These are phyloP conservation scores for Eucalyptus pauciflora DNA, from an alignment of 345 rosid genomes.

Conservation along the genomic window DNA sequence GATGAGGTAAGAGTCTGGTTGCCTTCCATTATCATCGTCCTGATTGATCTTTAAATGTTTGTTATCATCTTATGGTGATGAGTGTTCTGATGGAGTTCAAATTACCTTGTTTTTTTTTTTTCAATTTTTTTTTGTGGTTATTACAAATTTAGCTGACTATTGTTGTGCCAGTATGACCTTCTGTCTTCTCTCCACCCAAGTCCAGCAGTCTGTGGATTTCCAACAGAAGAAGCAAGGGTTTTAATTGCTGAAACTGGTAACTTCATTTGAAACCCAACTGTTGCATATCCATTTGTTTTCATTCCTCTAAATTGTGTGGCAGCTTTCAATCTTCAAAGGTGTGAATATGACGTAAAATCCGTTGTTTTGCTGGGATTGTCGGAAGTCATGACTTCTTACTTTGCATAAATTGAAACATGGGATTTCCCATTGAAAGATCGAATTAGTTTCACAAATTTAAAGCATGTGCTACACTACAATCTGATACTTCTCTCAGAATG, in stretches of 20 bases:
- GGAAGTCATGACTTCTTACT: background rate
- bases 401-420: background rate
- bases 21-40: background rate
- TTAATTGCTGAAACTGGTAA: slow-evolving; percentile 71
- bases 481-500: background rate
- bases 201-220: slow-evolving; percentile 89
- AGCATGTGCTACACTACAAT: background rate
- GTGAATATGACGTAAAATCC: background rate
- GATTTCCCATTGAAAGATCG: background rate
- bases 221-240: slow-evolving; percentile 65
- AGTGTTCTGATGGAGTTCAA: background rate
- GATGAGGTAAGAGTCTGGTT: slow-evolving; percentile 43
- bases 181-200: slow-evolving; percentile 77
- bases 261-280: background rate
- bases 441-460: background rate
- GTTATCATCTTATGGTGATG: background rate
- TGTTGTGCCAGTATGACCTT: slow-evolving; percentile 45
- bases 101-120: background rate
- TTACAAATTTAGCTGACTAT: background rate
- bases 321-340: background rate
- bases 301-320: background rate
- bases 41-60: background rate
- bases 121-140: background rate
- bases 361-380: background rate
- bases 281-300: background rate